Evolutionary conservation across 192 early-diverging fungal genomes (phyloP).

Genomic region (Backusella australiensis): DNA sequence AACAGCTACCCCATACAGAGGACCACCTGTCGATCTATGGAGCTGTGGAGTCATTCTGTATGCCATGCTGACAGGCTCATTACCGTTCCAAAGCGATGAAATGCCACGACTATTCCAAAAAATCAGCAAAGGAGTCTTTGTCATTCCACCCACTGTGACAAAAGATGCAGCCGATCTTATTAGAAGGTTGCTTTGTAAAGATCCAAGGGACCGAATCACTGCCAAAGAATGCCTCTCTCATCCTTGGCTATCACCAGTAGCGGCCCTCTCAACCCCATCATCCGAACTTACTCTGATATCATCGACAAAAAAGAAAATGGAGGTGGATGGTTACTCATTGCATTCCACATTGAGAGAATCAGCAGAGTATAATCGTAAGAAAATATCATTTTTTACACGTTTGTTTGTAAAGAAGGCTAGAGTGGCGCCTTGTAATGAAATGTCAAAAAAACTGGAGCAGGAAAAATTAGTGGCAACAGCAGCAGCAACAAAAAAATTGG

Average conservation of each 20-base stretch:
- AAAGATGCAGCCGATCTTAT: conserved; percentile 49
- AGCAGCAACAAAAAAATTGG: neutral
- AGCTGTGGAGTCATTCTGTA: conserved; percentile 60
- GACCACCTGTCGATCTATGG: conserved; percentile 61
- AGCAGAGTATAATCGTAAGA: neutral
- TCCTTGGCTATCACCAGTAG: conserved; percentile 42
- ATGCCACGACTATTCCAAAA: conserved; percentile 58
- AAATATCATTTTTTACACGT: conserved; percentile 8
- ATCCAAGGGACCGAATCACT: conserved; percentile 53
- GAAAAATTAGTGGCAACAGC: neutral
- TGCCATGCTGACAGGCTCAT: conserved; percentile 54
- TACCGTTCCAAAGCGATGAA: conserved; percentile 58
- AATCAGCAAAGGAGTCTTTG: conserved; percentile 57
- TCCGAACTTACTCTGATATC: neutral
- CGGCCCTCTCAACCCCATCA: neutral
- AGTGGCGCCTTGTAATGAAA: neutral
- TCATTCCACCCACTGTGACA: conserved; percentile 40
- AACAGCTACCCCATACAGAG: conserved; percentile 54
- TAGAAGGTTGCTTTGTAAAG: conserved; percentile 46
- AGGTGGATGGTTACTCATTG: neutral
- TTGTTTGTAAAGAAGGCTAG: conserved; percentile 7
- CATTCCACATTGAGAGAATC: neutral
- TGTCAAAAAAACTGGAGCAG: neutral
- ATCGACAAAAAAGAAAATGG: neutral
- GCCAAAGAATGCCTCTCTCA: conserved; percentile 51